Percentiles rank a stretch among this genome's conserved stretches.
Conservation (phyloP, 768 basidiomycete species). For the Xerocomus potaroensis region DNA sequence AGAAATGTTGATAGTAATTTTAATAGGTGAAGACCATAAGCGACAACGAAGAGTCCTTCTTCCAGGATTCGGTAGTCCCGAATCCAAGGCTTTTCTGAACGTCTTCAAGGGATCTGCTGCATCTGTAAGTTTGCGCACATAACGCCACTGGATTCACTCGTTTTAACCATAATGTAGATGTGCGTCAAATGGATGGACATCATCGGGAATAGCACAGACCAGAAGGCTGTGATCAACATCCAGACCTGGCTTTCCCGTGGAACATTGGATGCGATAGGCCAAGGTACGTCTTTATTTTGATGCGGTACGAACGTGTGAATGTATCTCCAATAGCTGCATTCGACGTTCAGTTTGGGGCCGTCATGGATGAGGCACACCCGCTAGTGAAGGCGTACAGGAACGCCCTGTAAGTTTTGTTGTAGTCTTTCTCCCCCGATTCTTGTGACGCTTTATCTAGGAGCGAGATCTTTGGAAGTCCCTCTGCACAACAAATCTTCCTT, state of each 20-base stretch:
- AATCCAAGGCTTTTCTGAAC: constrained; percentile 46
- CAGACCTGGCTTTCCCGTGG: constrained; percentile 35
- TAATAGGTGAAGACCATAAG: constrained; percentile 39
- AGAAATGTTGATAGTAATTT: neutral
- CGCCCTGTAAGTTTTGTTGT: neutral
- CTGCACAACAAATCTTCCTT: neutral
- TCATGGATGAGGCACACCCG: neutral
- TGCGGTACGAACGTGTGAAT: neutral
- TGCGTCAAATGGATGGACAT: constrained; percentile 21
- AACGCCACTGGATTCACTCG: neutral
- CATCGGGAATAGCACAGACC: constrained; percentile 4
- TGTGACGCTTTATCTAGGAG: neutral
- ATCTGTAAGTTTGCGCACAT: constrained; percentile 9
- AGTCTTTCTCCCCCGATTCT: neutral
- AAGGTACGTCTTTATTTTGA: constrained; percentile 33
- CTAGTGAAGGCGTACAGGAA: neutral
- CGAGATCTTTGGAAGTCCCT: neutral
- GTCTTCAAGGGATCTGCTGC: constrained; percentile 41
- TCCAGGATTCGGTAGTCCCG: constrained; percentile 50
- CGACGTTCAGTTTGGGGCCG: constrained; percentile 38
- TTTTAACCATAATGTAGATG: constrained; percentile 13
- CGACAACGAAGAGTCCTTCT: constrained; percentile 53
- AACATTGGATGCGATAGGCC: constrained; percentile 47
- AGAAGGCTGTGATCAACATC: constrained; percentile 22
- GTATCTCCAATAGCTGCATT: constrained; percentile 36